These are phyloP conservation scores for Thecaphora thlaspeos DNA, from an alignment of 1,284 basidiomycete genomes.

Conservation along the genomic window DNA sequence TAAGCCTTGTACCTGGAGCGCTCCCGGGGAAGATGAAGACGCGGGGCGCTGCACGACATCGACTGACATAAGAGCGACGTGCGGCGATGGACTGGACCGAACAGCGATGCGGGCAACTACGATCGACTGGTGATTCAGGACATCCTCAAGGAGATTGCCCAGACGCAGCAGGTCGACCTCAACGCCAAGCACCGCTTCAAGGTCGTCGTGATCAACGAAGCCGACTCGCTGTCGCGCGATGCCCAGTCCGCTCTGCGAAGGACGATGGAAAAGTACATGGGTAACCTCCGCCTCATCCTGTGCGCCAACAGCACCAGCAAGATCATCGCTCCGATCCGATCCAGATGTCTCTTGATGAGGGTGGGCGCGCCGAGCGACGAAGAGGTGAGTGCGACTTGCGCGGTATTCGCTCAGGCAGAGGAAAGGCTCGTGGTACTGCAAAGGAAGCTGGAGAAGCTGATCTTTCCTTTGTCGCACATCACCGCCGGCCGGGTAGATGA, in stretches of 20 bases:
- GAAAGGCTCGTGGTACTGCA: too few species aligned
- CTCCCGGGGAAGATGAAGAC: too few species aligned
- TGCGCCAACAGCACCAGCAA: constrained; percentile 96
- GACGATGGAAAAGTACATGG: constrained; percentile 99
- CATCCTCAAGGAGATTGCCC: constrained; percentile 95
- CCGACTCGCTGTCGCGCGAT: constrained; percentile 88
- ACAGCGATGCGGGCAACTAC: constrained; percentile 90
- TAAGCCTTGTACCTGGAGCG: too few species aligned
- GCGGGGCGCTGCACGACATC: too few species aligned
- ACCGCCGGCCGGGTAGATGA: constrained; percentile 66
- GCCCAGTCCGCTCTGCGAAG: constrained; percentile 94
- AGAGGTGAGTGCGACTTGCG: constrained; percentile 64
- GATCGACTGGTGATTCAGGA: constrained; percentile 96
- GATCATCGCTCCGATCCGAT: constrained; percentile 95
- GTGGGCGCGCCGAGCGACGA: constrained; percentile 80
- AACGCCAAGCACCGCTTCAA: constrained; percentile 95
- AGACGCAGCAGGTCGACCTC: constrained; percentile 96
- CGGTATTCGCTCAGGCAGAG: constrained; percentile 1
- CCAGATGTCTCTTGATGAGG: constrained; percentile 86
- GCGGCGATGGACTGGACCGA: constrained; percentile 1
- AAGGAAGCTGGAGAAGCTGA: too few species aligned
- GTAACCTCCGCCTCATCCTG: constrained; percentile 91
- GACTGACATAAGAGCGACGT: too few species aligned
- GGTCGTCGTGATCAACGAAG: constrained; percentile 98
- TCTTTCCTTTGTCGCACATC: neutral